A percentile compares a stretch with the other conserved stretches of the same genome.
These are phyloP conservation scores for Dactylonectria macrodidyma DNA, from an alignment of 2,329 filamentous ascomycete species.

Conservation along the genomic window DNA sequence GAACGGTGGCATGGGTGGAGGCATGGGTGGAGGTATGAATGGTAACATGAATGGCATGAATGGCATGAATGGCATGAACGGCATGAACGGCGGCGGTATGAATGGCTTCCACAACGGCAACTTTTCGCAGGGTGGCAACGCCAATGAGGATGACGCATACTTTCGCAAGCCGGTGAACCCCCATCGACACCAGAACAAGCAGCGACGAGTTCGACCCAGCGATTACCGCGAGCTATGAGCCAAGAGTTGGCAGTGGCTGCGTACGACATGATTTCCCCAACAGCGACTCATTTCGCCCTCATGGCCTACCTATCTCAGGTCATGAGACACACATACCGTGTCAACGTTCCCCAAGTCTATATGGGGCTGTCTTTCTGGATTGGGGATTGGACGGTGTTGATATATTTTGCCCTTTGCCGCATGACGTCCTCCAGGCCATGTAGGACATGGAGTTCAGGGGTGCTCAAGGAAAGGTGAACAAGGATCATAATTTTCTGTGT, in stretches of 20 bases:
- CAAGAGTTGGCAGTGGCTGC: constrained; percentile 7
- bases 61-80: constrained; percentile 43
- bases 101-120: constrained; percentile 55
- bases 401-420: constrained; percentile 24
- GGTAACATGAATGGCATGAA: constrained; percentile 38
- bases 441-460: constrained; percentile 40
- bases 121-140: constrained; percentile 67
- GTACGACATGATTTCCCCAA: constrained; percentile 16
- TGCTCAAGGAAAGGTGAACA: constrained; percentile 19
- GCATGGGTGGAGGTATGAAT: constrained; percentile 29
- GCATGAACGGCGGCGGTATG: constrained; percentile 38
- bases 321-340: constrained; percentile 19
- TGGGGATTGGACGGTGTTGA: constrained; percentile 25
- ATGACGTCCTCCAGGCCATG: constrained; percentile 35
- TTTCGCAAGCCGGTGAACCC: constrained; percentile 97
- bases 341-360: constrained; percentile 17
- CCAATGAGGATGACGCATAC: constrained; percentile 89
- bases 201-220: constrained; percentile 85
- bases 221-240: constrained; percentile 87
- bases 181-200: constrained; percentile 87
- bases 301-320: not conserved
- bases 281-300: not conserved
- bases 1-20: constrained; percentile 16
- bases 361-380: constrained; percentile 25
- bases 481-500: constrained; percentile 31